Percentiles rank a stretch among this genome's conserved stretches.
phyloP scores from a whole-genome alignment of 805 yeast genomes.

The Candida loeiensis region DNA sequence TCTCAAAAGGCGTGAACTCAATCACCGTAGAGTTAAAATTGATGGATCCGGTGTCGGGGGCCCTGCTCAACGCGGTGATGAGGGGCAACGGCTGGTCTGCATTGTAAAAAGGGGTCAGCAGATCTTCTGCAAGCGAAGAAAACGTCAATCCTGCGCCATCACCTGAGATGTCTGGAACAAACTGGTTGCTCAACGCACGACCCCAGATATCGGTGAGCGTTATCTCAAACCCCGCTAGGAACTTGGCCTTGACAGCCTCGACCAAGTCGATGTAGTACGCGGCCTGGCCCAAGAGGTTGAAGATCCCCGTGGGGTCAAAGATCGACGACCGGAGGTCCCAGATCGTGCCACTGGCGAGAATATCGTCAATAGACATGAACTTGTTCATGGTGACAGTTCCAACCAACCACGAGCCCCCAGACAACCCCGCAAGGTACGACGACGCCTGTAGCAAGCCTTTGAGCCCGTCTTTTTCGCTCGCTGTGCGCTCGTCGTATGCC shows the following conservation, averaged over 20 bases:
- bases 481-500: slow-evolving; percentile 73
- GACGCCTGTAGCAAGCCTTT: slow-evolving; percentile 32
- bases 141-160: slow-evolving; percentile 24
- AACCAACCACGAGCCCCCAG: slow-evolving; percentile 42
- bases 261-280: slow-evolving; percentile 40
- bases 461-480: slow-evolving; percentile 33
- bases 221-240: slow-evolving; percentile 31
- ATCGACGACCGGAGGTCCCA: slow-evolving; percentile 19
- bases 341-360: slow-evolving; percentile 12
- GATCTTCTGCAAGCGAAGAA: slow-evolving; percentile 13
- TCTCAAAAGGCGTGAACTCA: slow-evolving; percentile 38
- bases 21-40: slow-evolving; percentile 37
- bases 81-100: slow-evolving; percentile 40
- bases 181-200: slow-evolving; percentile 32
- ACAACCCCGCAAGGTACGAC: slow-evolving; percentile 37
- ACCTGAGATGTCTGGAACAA: slow-evolving; percentile 19
- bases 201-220: slow-evolving; percentile 42
- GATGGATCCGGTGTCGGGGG: slow-evolving; percentile 28
- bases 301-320: slow-evolving; percentile 12
- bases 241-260: slow-evolving; percentile 23
- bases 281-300: slow-evolving; percentile 5
- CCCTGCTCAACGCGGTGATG: slow-evolving; percentile 36
- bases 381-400: slow-evolving; percentile 22
- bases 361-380: slow-evolving; percentile 18
- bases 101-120: slow-evolving; percentile 21